Conservation (phyloP, 2,329 filamentous ascomycete genomes). For the Xylariaceae sp. region DNA sequence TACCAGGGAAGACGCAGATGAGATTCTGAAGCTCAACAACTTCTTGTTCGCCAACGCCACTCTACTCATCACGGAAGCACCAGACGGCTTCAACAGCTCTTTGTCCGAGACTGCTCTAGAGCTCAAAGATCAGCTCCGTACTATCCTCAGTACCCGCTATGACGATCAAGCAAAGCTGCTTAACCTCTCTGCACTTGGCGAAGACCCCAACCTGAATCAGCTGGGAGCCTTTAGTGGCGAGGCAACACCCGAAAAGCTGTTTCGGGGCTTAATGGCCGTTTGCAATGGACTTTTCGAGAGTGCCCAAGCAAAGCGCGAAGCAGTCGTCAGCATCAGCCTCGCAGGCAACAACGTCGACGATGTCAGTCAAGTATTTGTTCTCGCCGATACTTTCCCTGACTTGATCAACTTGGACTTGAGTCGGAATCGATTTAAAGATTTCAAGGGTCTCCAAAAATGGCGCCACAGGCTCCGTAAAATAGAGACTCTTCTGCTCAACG, state of each 20-base stretch:
- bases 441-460: slow-evolving; percentile 70
- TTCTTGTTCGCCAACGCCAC: slow-evolving; percentile 64
- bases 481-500: slow-evolving; percentile 74
- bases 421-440: slow-evolving; percentile 69
- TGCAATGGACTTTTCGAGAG: slow-evolving; percentile 75
- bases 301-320: slow-evolving; percentile 66
- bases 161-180: slow-evolving; percentile 68
- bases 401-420: slow-evolving; percentile 87
- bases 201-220: slow-evolving; percentile 66
- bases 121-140: slow-evolving; percentile 64
- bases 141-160: slow-evolving; percentile 73
- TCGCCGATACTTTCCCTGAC: slow-evolving; percentile 77
- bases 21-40: slow-evolving; percentile 64
- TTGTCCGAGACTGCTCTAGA: slow-evolving; percentile 53
- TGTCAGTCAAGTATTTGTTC: slow-evolving; percentile 66
- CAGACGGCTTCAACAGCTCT: slow-evolving; percentile 36
- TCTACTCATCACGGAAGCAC: slow-evolving; percentile 51
- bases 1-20: slow-evolving; percentile 59
- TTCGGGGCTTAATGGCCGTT: slow-evolving; percentile 85
- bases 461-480: slow-evolving; percentile 73
- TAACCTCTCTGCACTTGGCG: slow-evolving; percentile 72
- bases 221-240: slow-evolving; percentile 73
- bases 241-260: slow-evolving; percentile 77
- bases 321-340: slow-evolving; percentile 77
- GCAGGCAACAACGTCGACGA: slow-evolving; percentile 74